Percentiles rank a stretch among this genome's conserved stretches.
Evolutionary conservation across 179 eudicot genomes (phyloP).

Genomic region (Carnegiea gigantea): DNA sequence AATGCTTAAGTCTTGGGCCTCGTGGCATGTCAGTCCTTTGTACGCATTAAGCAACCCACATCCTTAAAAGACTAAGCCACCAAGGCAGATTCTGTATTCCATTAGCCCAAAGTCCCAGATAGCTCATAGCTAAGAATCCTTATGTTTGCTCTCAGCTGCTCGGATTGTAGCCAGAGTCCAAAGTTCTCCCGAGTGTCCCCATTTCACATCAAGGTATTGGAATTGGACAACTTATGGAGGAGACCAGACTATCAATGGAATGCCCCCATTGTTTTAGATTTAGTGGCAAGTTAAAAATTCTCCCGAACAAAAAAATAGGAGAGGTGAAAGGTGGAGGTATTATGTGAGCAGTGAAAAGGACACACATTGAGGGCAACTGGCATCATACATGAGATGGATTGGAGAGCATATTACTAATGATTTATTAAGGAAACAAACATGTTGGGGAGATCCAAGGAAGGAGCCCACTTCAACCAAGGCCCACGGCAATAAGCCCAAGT

Average conservation of each 20-base stretch:
- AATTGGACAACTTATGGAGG: not conserved
- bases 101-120: not conserved
- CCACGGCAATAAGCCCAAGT: too few species aligned
- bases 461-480: too few species aligned
- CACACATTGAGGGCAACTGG: not conserved
- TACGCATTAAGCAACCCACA: not conserved
- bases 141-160: not conserved
- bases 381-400: not conserved
- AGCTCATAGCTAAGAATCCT: not conserved
- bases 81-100: not conserved
- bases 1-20: not conserved
- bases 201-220: not conserved
- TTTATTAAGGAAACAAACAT: not conserved
- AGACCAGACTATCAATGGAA: not conserved
- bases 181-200: not conserved
- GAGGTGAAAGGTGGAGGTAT: not conserved
- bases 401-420: not conserved
- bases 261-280: not conserved
- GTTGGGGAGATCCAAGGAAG: too few species aligned
- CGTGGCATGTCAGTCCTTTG: not conserved
- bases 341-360: not conserved
- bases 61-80: not conserved
- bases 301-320: not conserved
- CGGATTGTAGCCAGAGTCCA: not conserved
- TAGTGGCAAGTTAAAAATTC: not conserved